Base-by-base conservation (phyloP, 139 green algal species). In the Micractinium sp. region DNA sequence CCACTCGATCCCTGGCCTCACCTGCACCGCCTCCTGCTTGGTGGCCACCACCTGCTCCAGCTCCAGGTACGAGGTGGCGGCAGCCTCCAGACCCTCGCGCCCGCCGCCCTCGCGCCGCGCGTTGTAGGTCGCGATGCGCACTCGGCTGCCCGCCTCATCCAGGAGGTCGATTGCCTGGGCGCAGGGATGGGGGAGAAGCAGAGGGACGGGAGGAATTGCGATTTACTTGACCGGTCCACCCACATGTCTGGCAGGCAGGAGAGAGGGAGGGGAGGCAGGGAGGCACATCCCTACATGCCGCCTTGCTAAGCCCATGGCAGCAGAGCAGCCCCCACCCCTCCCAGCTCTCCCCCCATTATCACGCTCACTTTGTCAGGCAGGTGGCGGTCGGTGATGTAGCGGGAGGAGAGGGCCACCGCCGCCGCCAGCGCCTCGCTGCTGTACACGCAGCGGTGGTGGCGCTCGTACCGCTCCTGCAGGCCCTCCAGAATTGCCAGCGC, bases 151-250 rank as follows among this genome's bases (percentile, higher is more conserved):
- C 19, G 98, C 98, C 94, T 99, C 98, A 89, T 99, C 98, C 81
- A 99, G 89, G n/a, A 99, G 89, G 92, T 99, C 98, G 67, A 99
- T 99, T 66, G 98, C 97, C 92, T 93, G 82, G 0, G 23, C 1
- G 41, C 67, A 27, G 35, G 20, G 39, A 53, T 23, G 9, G 36
- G 76, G 36, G 77, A n/a, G 77, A 63, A 4, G 77, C 36, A 66
- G 77, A 4, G 36, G 36, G 2, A 29, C 5, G 15, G 33, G 41
- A n/a, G n/a, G n/a, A n/a, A n/a, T n/a, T n/a, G n/a, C n/a, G n/a
- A n/a, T n/a, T n/a, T n/a, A n/a, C n/a, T n/a, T n/a, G n/a, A n/a
- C n/a, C n/a, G n/a, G n/a, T n/a, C n/a, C n/a, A n/a, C n/a, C n/a
- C n/a, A n/a, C n/a, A n/a, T n/a, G n/a, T n/a, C n/a, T n/a, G n/a